phyloP scores from a whole-genome alignment of 2,329 filamentous ascomycete species.

The Ophiostoma triangulosporum region DNA sequence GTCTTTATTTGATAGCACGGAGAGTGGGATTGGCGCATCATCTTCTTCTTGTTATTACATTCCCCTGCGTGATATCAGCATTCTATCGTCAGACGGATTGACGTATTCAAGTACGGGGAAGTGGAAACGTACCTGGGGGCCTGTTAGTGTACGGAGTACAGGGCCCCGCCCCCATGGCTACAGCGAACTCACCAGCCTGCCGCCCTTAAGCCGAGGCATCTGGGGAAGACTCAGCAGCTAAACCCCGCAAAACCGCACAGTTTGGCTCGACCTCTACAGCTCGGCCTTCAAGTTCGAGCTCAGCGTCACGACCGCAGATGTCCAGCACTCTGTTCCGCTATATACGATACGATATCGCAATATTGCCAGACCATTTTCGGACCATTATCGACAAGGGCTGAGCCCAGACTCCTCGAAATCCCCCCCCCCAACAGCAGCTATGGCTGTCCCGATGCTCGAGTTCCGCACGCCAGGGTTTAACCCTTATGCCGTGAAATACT shows the following conservation, averaged over 20 bases:
- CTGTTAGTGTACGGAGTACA: background rate
- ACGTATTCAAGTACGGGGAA: background rate
- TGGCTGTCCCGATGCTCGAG: constrained; percentile 58
- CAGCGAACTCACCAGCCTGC: background rate
- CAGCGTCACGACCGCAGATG: too few species aligned
- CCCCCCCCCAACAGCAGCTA: background rate
- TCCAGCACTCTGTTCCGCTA: too few species aligned
- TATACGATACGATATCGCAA: too few species aligned
- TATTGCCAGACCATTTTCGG: too few species aligned
- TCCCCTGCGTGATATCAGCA: too few species aligned
- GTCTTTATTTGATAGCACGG: too few species aligned
- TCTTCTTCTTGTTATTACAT: too few species aligned
- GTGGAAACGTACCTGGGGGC: too few species aligned
- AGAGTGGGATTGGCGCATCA: too few species aligned
- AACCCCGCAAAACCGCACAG: constrained; percentile 1
- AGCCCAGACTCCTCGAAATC: background rate
- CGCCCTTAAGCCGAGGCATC: constrained; percentile 8
- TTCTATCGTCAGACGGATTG: too few species aligned
- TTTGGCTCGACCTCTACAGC: too few species aligned
- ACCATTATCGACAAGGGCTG: background rate
- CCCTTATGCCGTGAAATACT: constrained; percentile 95
- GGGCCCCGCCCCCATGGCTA: background rate
- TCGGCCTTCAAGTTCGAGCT: background rate
- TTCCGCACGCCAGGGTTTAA: constrained; percentile 90
- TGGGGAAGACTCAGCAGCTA: constrained; percentile 1